These are phyloP conservation scores for Tardiomyces digboiensis DNA, from an alignment of 1,139 yeast species.

Conservation along the genomic window DNA sequence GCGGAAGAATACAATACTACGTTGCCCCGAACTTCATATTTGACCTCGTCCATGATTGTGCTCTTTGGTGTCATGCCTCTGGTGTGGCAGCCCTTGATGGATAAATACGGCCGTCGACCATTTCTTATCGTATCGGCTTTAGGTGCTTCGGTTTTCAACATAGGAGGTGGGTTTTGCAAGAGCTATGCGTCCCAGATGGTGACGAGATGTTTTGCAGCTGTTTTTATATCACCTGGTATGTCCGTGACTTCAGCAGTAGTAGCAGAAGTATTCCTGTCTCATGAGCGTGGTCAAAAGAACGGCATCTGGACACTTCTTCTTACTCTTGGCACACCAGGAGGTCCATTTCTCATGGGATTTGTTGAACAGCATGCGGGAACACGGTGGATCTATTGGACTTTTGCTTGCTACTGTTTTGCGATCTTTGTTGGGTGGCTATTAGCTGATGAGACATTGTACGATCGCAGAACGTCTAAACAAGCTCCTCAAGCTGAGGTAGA, in stretches of 20 bases:
- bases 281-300: constrained; percentile 12
- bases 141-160: constrained; percentile 6
- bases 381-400: constrained; percentile 9
- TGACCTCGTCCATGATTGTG: constrained; percentile 11
- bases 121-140: constrained; percentile 7
- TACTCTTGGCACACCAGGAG: constrained; percentile 13
- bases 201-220: constrained; percentile 9
- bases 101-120: constrained; percentile 12
- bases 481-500: constrained; percentile 1
- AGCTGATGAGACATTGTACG: constrained; percentile 11
- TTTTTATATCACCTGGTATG: constrained; percentile 11
- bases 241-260: constrained; percentile 13
- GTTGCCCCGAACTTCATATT: constrained; percentile 9
- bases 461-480: constrained; percentile 1
- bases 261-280: constrained; percentile 11
- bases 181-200: constrained; percentile 14
- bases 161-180: constrained; percentile 14
- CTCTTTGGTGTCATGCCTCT: constrained; percentile 11
- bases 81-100: constrained; percentile 11
- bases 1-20: constrained; percentile 9
- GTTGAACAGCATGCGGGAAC: constrained; percentile 11
- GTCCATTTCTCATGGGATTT: constrained; percentile 15
- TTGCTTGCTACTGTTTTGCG: constrained; percentile 8
- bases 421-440: constrained; percentile 4
- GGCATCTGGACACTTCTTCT: constrained; percentile 14